Evolutionary conservation across 2,329 filamentous ascomycete genomes (phyloP), one percentile per base, ranked within the genome.

Genomic region (Talaromyces albobiverticillius): DNA sequence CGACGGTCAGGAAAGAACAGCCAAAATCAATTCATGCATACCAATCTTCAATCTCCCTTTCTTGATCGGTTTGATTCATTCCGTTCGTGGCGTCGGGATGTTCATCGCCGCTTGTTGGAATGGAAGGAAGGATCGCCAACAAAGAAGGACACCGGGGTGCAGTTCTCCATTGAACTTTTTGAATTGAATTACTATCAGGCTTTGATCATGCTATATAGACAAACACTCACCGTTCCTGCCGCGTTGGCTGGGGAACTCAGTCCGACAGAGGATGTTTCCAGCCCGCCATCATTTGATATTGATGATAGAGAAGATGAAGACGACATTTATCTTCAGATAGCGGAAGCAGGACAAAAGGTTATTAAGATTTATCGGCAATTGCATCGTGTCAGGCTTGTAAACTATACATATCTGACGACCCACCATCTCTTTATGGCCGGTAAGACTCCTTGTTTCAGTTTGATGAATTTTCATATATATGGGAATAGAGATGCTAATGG

Each of bases 161-260:
- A 85, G 3, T 97, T 97, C 68, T 91, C 89, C 0, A 85, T 89
- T 1, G 88, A 96, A 53, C 96, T 97, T 64, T 74, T 96, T 4
- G 90, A 96, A 64, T 80, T 97, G 57, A 97, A 97, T 70, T 97
- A 97, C 72, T 97, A 93, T 92, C 93, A 96, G 69, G 90, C 91
- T 3, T 86, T 97, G 57, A 95, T 96, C 61, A 91, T 96, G 87
- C 82, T 97, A 18, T 97, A 97, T 69, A 82, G 93, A 53, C 93
- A 96, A 71, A 94, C 91, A 69, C 73, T 96, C 57, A 88, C 89
- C 46, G 89, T 96, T 16, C 93, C 93, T 1, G 84, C 88, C 38
- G 85, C 91, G 65, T 85, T 97, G 55, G 90, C 92, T 51, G 85
- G 85, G 51, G 93, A 96, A 71, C 85, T 85, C 6, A 81, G 77